Conservation (phyloP, 257 asterid species). For the Forsythia viridissima region DNA sequence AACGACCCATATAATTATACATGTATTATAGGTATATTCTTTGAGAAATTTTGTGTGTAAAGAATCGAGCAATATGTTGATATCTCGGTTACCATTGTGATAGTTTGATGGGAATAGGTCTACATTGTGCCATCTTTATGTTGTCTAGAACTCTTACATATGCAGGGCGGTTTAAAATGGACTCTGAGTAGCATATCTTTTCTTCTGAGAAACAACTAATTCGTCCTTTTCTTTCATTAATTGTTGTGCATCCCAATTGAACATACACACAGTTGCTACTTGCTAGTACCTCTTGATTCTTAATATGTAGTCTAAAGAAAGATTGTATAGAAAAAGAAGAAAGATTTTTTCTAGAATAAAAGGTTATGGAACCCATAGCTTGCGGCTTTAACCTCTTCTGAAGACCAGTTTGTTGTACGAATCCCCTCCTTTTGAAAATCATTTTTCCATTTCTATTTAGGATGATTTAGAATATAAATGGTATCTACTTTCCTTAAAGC, state of each 20-base stretch:
- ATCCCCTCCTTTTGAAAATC: background rate
- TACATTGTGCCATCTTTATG: background rate
- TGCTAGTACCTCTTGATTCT: background rate
- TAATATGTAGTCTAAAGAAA: background rate
- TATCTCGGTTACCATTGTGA: background rate
- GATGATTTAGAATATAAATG: background rate
- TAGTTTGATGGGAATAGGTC: background rate
- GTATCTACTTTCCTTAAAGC: background rate
- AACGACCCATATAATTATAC: background rate
- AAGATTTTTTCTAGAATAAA: background rate
- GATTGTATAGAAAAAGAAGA: background rate
- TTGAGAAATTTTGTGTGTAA: background rate
- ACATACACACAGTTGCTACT: background rate
- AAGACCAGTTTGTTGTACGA: background rate
- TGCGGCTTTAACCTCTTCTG: background rate
- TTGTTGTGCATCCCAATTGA: background rate
- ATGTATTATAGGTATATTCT: background rate
- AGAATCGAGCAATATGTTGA: background rate
- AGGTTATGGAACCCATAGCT: background rate
- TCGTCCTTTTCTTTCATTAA: background rate
- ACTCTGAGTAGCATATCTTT: background rate
- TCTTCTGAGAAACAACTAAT: background rate
- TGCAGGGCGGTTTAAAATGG: background rate
- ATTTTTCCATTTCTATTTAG: background rate
- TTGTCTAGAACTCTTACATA: background rate